A percentile compares a stretch with the other conserved stretches of the same genome.
Evolutionary conservation across 805 yeast species (phyloP).

Genomic region (Starmerella apis): DNA sequence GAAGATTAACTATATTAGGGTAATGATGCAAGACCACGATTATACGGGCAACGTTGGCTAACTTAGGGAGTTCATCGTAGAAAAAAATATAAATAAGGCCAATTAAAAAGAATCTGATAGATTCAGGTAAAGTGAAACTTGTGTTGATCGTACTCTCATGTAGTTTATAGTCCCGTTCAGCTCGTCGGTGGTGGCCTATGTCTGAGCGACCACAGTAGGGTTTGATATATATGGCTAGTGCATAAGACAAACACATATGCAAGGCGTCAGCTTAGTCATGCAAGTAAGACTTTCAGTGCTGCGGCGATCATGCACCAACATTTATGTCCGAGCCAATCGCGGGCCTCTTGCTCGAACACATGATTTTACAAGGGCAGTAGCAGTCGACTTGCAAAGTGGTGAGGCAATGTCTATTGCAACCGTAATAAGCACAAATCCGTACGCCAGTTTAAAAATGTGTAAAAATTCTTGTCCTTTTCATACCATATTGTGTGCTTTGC

Average conservation of each 20-base stretch:
- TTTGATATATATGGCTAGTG: not conserved
- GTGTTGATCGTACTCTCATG: too few species aligned
- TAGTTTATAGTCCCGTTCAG: too few species aligned
- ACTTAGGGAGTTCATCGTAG: too few species aligned
- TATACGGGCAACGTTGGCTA: too few species aligned
- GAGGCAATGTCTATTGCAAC: not conserved
- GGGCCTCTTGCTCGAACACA: not conserved
- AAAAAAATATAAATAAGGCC: too few species aligned
- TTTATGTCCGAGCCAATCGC: conserved; percentile 1
- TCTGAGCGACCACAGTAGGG: not conserved
- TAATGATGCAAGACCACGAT: not conserved
- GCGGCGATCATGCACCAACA: not conserved
- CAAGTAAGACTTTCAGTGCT: not conserved
- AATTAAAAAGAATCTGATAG: too few species aligned
- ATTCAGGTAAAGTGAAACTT: too few species aligned
- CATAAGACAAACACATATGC: conserved; percentile 1
- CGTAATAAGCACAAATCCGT: not conserved
- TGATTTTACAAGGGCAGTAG: not conserved
- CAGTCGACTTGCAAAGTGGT: not conserved
- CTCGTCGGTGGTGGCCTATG: too few species aligned
- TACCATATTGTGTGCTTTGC: too few species aligned
- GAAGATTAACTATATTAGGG: not conserved
- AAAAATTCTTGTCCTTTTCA: too few species aligned
- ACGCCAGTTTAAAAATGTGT: not conserved
- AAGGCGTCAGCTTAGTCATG: not conserved